Conservation (phyloP, 495 filamentous ascomycete species). For the Friedmanniomyces simplex region DNA sequence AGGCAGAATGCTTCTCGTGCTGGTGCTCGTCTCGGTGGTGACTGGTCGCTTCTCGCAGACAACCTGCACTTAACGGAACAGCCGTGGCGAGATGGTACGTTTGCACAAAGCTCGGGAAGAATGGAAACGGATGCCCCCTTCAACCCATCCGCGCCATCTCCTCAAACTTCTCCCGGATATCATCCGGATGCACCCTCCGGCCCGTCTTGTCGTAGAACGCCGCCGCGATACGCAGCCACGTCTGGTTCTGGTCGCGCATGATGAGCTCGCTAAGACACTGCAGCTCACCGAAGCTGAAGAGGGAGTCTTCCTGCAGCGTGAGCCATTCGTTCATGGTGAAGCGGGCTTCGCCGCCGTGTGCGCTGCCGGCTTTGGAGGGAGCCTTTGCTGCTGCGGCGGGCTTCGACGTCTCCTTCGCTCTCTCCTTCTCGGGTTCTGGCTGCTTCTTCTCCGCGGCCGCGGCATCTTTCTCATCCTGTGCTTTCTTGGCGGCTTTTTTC, state of each 20-base stretch:
- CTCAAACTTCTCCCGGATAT: constrained; percentile 27
- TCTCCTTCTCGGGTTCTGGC: no score
- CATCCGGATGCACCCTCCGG: constrained; percentile 22
- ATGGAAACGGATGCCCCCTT: neutral
- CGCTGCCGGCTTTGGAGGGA: neutral
- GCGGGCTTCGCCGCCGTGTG: neutral
- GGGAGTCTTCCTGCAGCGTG: constrained; percentile 12
- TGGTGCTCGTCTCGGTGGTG: no score
- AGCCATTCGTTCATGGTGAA: constrained; percentile 18
- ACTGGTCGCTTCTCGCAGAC: no score
- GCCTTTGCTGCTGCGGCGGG: no score
- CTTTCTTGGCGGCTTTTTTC: constrained; percentile 7
- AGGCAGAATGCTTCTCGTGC: no score
- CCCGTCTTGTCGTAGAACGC: constrained; percentile 29
- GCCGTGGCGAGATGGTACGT: no score
- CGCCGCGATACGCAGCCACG: constrained; percentile 24
- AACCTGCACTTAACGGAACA: no score
- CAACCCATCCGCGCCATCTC: constrained; percentile 3
- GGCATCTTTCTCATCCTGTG: neutral
- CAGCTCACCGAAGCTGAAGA: constrained; percentile 24
- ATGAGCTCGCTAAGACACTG: constrained; percentile 23
- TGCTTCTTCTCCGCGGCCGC: neutral
- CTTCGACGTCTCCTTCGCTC: no score
- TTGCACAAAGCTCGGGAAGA: no score
- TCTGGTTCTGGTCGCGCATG: constrained; percentile 17